phyloP scores from a whole-genome alignment of 164 flowering plant species.

The Platanus orientalis region DNA sequence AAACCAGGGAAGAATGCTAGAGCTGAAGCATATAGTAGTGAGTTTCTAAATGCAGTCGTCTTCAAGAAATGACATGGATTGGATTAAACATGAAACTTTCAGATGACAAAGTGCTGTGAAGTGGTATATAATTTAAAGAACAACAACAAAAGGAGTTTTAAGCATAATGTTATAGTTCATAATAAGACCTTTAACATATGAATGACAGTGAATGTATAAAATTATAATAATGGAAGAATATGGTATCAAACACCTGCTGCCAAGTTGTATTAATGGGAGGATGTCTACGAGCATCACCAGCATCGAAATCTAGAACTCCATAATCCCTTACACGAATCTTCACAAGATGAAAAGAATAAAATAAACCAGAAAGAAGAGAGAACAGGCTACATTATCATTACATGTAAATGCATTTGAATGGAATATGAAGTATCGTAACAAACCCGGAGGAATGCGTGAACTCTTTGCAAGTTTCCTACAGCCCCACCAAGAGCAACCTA shows the following conservation, averaged over 20 bases:
- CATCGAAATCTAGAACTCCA: slow-evolving; percentile 90
- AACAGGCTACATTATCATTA: neutral
- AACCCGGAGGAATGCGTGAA: slow-evolving; percentile 96
- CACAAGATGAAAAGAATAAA: slow-evolving; percentile 27
- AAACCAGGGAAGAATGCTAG: no score
- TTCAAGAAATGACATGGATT: no score
- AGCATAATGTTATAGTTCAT: no score
- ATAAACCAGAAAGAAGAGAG: neutral
- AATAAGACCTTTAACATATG: no score
- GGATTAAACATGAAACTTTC: no score
- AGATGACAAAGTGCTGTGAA: no score
- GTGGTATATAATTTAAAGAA: no score
- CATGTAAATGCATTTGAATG: neutral
- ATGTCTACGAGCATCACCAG: slow-evolving; percentile 82
- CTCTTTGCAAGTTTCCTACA: slow-evolving; percentile 85
- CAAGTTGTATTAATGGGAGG: slow-evolving; percentile 98
- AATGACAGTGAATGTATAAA: no score
- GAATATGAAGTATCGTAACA: slow-evolving; percentile 21
- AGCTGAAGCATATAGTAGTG: no score
- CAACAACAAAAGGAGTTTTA: no score
- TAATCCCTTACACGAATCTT: slow-evolving; percentile 62
- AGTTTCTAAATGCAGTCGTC: no score
- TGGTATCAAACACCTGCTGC: slow-evolving; percentile 78
- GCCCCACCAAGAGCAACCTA: slow-evolving; percentile 98
- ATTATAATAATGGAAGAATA: no score